These are phyloP conservation scores for Jacaranda copaia DNA, from an alignment of 257 asterid genomes.

Conservation along the genomic window DNA sequence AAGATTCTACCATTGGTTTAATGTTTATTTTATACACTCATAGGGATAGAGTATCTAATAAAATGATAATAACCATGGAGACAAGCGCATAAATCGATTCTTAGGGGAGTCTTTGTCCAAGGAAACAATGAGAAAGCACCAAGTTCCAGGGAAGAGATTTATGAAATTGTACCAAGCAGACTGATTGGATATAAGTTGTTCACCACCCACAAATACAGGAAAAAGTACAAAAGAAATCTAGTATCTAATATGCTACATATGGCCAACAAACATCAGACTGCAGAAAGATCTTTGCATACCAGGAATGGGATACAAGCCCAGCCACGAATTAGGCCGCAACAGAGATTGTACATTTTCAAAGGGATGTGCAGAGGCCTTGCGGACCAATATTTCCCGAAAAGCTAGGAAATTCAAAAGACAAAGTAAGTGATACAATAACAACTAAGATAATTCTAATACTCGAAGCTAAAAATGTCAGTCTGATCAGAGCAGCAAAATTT, in stretches of 20 bases:
- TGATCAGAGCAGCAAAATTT: slow-evolving; percentile 18
- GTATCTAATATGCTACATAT: slow-evolving; percentile 15
- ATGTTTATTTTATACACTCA: neutral
- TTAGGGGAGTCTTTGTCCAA: neutral
- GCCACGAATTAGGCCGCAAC: slow-evolving; percentile 86
- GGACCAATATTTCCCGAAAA: slow-evolving; percentile 85
- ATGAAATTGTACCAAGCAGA: slow-evolving; percentile 3
- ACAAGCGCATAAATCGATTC: slow-evolving; percentile 5
- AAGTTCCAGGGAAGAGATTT: neutral
- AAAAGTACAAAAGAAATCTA: neutral
- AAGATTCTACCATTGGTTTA: neutral
- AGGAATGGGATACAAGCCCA: slow-evolving; percentile 79
- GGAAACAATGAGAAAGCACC: neutral
- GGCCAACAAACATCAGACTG: slow-evolving; percentile 26
- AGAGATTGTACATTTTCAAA: slow-evolving; percentile 87
- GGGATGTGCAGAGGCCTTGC: slow-evolving; percentile 90
- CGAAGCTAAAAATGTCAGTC: slow-evolving; percentile 25
- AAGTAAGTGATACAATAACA: slow-evolving; percentile 21
- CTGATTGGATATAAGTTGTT: neutral
- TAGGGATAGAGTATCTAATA: neutral
- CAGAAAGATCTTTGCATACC: slow-evolving; percentile 52
- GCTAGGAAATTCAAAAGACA: slow-evolving; percentile 48
- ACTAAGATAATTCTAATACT: slow-evolving; percentile 4
- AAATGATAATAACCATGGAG: neutral
- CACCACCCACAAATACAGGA: neutral